Evolutionary conservation across 2,329 filamentous ascomycete genomes (phyloP).

Genomic region (Cladosporium sp.): DNA sequence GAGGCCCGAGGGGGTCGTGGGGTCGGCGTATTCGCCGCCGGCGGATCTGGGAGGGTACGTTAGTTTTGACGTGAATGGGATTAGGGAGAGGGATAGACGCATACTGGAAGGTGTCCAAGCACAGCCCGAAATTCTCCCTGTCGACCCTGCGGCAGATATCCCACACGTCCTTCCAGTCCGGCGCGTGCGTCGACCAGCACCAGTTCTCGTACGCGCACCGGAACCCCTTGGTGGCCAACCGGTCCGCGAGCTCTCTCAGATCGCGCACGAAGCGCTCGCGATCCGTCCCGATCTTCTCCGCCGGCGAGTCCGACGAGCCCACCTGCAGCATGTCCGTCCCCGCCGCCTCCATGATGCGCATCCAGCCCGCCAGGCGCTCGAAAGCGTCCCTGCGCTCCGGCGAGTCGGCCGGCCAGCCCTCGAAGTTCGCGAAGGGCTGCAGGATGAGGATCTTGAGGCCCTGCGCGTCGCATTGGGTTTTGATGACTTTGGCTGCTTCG

Average conservation of each 20-base stretch:
- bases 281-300: constrained; percentile 46
- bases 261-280: constrained; percentile 52
- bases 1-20: constrained; percentile 56
- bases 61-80: too few species aligned
- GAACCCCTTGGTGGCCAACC: constrained; percentile 52
- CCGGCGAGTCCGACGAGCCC: constrained; percentile 58
- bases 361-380: constrained; percentile 58
- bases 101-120: constrained; percentile 68
- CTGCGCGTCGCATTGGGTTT: constrained; percentile 48
- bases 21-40: constrained; percentile 67
- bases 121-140: constrained; percentile 63
- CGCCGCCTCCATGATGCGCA: constrained; percentile 62
- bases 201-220: constrained; percentile 73
- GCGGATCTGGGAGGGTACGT: too few species aligned
- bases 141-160: constrained; percentile 58
- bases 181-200: constrained; percentile 70
- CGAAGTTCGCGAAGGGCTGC: constrained; percentile 71
- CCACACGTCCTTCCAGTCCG: constrained; percentile 65
- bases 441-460: constrained; percentile 61
- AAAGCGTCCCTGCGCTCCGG: constrained; percentile 57
- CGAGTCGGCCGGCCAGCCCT: constrained; percentile 61
- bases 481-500: constrained; percentile 49
- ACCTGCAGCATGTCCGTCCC: constrained; percentile 66
- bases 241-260: constrained; percentile 57
- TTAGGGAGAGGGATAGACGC: too few species aligned